Base-by-base conservation (phyloP, 495 filamentous ascomycete species). In the Daldinia decipiens region DNA sequence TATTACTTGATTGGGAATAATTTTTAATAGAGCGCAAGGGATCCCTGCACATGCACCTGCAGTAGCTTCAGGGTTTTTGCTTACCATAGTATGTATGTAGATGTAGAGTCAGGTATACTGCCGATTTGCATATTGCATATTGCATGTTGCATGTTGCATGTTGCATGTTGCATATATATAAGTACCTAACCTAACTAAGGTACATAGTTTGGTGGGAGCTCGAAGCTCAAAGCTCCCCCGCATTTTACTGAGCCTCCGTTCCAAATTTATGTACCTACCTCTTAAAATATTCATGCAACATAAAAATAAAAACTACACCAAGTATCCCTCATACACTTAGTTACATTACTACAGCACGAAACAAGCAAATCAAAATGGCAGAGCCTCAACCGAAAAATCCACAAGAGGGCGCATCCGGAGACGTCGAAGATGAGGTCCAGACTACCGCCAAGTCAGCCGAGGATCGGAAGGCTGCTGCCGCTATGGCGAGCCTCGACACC, bases 401-500 rank as follows among this genome's bases (percentile, higher is more conserved):
- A 40, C 80, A 83, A 58, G 88, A 89, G 77, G 88, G 89, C 69
- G 82, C 84, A 53, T 82, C 86, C 29, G 88, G 87, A 62, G 82
- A 89, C 38, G 88, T 88, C 51, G 84, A 89, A 24, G 85, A 87
- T 43, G 79, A 86, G 47, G 80, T 87, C 26, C 88, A 90, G 47
- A 82, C 89, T 43, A 89, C 87, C 59, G 91, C 87, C 63, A 86
- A 88, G 78, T 87, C 86, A 40, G 87, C 93, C 68, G 93, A 96
- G 80, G 94, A 95, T 82, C 92, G 93, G 79, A 97, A 95, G 81
- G 92, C 94, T 21, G 93, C 93, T 62, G 93, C 92, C 27, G 94
- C 94, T 17, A 88, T 97, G 73, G 89, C 87, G 67, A 87, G 88
- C 61, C 90, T 97, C 59, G 90, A 94, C 71, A 79, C 86, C 27